A percentile compares a stretch with the other conserved stretches of the same genome.
Conservation (phyloP, 192 early-diverging fungal species). For the Linderina pennispora region DNA sequence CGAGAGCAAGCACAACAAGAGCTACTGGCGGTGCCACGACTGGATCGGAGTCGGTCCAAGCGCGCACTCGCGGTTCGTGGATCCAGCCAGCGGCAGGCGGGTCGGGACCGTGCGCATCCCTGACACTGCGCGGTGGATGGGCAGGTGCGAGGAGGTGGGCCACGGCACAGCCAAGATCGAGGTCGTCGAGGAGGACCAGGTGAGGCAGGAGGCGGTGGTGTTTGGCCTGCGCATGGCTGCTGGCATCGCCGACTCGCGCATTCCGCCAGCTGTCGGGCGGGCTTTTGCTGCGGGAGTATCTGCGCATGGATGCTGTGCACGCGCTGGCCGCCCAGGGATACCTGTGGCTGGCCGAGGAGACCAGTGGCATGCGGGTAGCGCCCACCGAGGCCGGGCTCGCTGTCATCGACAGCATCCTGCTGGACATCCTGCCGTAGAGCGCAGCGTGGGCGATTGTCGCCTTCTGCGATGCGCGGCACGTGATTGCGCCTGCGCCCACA, state of each 20-base stretch:
- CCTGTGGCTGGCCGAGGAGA: conserved; percentile 4
- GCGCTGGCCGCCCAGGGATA: conserved; percentile 11
- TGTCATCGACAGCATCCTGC: conserved; percentile 31
- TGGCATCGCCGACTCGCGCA: conserved; percentile 21
- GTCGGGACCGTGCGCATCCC: conserved; percentile 21
- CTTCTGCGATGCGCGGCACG: too few relatives aligned
- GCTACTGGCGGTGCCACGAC: conserved; percentile 50
- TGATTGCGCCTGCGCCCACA: too few relatives aligned
- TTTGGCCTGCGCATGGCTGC: conserved; percentile 47
- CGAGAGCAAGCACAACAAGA: conserved; percentile 45
- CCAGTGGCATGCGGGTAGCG: conserved; percentile 9
- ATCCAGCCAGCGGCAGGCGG: conserved; percentile 11
- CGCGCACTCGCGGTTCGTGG: conserved; percentile 49
- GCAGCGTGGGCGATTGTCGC: too few relatives aligned
- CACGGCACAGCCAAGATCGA: conserved; percentile 15
- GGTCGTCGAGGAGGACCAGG: conserved; percentile 1
- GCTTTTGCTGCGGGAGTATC: conserved; percentile 14
- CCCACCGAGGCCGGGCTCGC: conserved; percentile 33
- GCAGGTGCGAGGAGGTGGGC: conserved; percentile 16
- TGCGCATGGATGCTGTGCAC: conserved; percentile 24
- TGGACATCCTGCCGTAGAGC: conserved; percentile 26
- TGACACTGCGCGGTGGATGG: conserved; percentile 20
- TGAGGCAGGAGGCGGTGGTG: conserved; percentile 38
- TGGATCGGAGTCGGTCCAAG: conserved; percentile 55
- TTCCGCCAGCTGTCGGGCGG: conserved; percentile 10